A percentile compares a stretch with the other conserved stretches of the same genome.
These are phyloP conservation scores for Phytopythium helicoides DNA, from an alignment of 352 stramenopile species.

Conservation along the genomic window DNA sequence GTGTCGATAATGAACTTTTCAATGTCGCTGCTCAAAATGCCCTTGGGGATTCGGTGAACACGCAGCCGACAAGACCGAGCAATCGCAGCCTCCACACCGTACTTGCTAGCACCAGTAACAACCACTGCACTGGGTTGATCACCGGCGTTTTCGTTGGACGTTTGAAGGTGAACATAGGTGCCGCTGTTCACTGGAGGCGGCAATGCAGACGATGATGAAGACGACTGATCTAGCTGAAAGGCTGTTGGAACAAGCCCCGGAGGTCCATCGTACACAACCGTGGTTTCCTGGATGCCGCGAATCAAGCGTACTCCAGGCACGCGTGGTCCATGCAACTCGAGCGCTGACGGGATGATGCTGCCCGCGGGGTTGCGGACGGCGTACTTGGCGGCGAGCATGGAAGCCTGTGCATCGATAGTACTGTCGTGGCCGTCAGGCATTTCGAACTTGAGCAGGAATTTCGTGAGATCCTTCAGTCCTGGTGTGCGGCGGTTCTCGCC, in stretches of 20 bases:
- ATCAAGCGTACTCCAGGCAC: slow-evolving; percentile 4
- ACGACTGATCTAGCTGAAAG: slow-evolving; percentile 24
- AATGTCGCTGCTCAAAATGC: slow-evolving; percentile 59
- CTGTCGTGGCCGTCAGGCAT: slow-evolving; percentile 86
- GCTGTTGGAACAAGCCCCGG: slow-evolving; percentile 39
- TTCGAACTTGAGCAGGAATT: slow-evolving; percentile 77
- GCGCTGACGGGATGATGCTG: slow-evolving; percentile 58
- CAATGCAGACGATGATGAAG: background rate
- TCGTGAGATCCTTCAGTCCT: slow-evolving; percentile 73
- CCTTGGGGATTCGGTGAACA: slow-evolving; percentile 73
- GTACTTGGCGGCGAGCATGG: slow-evolving; percentile 86
- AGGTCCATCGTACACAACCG: slow-evolving; percentile 26
- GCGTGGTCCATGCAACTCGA: slow-evolving; percentile 61
- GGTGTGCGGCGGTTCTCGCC: slow-evolving; percentile 39
- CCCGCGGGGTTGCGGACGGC: slow-evolving; percentile 50
- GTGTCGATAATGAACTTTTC: slow-evolving; percentile 67
- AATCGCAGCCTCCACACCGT: slow-evolving; percentile 24
- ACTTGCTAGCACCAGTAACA: background rate
- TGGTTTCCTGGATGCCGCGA: background rate
- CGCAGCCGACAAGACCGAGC: slow-evolving; percentile 65
- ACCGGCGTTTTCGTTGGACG: slow-evolving; percentile 8
- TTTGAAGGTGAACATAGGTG: slow-evolving; percentile 30
- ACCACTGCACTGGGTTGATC: background rate
- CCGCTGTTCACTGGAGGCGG: slow-evolving; percentile 25
- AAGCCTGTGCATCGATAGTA: slow-evolving; percentile 82